Base-by-base conservation (phyloP, 257 asterid genomes). In the Henckelia pumila region DNA sequence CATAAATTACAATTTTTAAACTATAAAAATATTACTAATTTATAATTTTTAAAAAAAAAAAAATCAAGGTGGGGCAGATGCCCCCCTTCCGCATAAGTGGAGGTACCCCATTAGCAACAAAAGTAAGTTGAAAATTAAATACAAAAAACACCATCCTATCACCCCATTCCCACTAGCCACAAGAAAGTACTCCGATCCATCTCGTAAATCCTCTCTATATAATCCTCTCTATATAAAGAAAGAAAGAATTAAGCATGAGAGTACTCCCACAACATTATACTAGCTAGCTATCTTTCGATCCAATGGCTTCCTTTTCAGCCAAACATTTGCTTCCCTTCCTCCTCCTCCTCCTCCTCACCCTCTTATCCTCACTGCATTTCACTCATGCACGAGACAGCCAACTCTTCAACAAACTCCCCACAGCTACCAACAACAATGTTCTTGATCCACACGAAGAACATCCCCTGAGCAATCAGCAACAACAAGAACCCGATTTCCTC, bases 311-410 rank as follows among this genome's bases (percentile, higher is more conserved):
- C 78, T 24, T 67, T 2, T 37, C 49, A 13, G 77, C 89, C 87
- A 82, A 76, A 63, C 53, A 66, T 21, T 9, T 72, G 30, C 74
- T 78, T 77, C 59, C 86, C 53, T 44, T 44, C 75, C 61, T 88
- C 80, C 75, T 89, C 69, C 69, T 44, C 75, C 61, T 88, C 80
- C 75, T 89, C 69, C 69, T 81, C 1, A 61, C 84, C 61, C 77
- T 84, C 70, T 50, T 81, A 1, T 74, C 82, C 58, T 78, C 87
- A 4, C 61, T 72, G 10, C 81, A 77, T 2, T 3, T 44, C 2
- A 70, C 75, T 52, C 83, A 85, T 59, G 98, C 96, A 53, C 78
- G 98, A 63, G 98, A 87, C 2, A 83, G 86, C 78, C 98, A 89
- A 49, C 74, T 84, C 70, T 92, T 92, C 86, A 81, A 83, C 95